Percentiles rank a stretch among this genome's conserved stretches.
Evolutionary conservation across 1,139 yeast species (phyloP).

Genomic region (Pichia kudriavzevii): DNA sequence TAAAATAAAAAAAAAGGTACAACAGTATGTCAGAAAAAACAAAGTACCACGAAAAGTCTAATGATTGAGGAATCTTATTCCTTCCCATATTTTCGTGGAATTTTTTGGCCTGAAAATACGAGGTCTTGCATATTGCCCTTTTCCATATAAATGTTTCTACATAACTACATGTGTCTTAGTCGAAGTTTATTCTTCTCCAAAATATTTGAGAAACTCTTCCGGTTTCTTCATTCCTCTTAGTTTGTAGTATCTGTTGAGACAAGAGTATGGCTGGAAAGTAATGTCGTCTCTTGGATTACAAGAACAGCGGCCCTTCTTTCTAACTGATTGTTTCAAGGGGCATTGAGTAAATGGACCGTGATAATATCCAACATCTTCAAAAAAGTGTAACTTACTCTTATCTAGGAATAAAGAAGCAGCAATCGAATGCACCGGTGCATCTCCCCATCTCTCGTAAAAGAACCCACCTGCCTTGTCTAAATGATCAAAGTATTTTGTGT

Average conservation of each 20-base stretch:
- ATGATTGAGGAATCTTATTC: too few species aligned
- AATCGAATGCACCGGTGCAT: slow-evolving; percentile 83
- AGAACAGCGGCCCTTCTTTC: slow-evolving; percentile 16
- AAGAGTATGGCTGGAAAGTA: slow-evolving; percentile 9
- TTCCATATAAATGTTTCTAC: too few species aligned
- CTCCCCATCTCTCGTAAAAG: slow-evolving; percentile 93
- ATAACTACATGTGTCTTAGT: too few species aligned
- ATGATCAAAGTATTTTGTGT: slow-evolving; percentile 58
- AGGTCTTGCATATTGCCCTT: too few species aligned
- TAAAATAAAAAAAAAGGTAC: too few species aligned
- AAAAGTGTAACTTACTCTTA: slow-evolving; percentile 61
- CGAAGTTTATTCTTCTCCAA: too few species aligned
- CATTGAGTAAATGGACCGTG: slow-evolving; percentile 47
- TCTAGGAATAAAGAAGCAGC: slow-evolving; percentile 66
- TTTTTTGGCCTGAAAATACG: too few species aligned
- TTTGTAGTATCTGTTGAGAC: slow-evolving; percentile 12
- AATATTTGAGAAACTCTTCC: slow-evolving; percentile 2
- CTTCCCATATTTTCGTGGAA: too few species aligned
- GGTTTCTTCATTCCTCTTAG: slow-evolving; percentile 12
- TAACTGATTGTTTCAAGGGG: slow-evolving; percentile 13
- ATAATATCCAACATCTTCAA: slow-evolving; percentile 73
- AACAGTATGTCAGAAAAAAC: too few species aligned
- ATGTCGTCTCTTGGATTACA: slow-evolving; percentile 18
- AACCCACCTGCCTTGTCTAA: slow-evolving; percentile 78
- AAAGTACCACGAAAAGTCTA: too few species aligned